These are phyloP conservation scores for Osmanthus fragrans DNA, from an alignment of 257 asterid species.

Conservation along the genomic window DNA sequence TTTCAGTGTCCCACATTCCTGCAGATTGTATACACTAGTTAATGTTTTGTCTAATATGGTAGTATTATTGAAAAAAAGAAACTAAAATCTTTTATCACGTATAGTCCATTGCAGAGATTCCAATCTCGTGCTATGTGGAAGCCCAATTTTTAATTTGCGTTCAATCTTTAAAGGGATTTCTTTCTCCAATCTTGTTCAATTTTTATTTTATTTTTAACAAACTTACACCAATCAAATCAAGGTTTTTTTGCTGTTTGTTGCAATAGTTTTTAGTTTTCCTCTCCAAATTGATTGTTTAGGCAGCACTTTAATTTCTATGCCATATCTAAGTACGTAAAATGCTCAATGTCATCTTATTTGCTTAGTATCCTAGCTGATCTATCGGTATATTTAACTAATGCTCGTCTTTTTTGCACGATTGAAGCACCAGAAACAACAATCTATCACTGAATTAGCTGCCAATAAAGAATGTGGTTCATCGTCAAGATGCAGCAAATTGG, in stretches of 20 bases:
- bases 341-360: background rate
- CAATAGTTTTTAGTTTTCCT: background rate
- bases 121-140: too few species aligned
- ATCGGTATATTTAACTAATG: background rate
- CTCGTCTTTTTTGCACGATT: constrained; percentile 20
- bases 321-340: background rate
- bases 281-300: too few species aligned
- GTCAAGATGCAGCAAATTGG: constrained; percentile 48
- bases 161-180: background rate
- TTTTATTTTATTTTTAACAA: background rate
- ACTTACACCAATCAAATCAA: too few species aligned
- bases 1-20: background rate
- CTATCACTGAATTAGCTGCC: constrained; percentile 26
- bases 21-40: background rate
- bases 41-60: too few species aligned
- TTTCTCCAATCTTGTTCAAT: background rate
- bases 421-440: constrained; percentile 61
- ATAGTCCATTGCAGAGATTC: background rate
- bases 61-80: background rate
- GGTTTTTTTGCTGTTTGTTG: background rate
- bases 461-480: constrained; percentile 54
- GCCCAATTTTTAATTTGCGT: background rate
- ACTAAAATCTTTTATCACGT: background rate
- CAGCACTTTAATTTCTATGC: background rate
- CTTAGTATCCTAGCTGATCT: background rate